Conservation (phyloP, 306 rosid genomes). For the Trifolium subterraneum region DNA sequence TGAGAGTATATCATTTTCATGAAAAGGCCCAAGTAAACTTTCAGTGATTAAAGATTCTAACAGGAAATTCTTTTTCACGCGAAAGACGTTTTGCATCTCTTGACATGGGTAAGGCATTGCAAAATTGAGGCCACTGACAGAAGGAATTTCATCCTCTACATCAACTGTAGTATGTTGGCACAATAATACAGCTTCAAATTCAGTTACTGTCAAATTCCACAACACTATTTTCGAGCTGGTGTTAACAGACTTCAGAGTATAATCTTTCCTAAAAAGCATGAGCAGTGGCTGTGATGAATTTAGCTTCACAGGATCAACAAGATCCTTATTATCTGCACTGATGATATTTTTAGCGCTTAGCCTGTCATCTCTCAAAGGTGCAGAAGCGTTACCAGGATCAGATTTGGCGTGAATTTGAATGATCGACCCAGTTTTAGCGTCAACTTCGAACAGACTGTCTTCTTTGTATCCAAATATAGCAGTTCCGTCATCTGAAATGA, state of each 20-base stretch:
- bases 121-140: slow-evolving; percentile 54
- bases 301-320: slow-evolving; percentile 43
- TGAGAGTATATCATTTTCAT: slow-evolving; percentile 43
- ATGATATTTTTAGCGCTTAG: slow-evolving; percentile 30
- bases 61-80: slow-evolving; percentile 47
- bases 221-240: slow-evolving; percentile 55
- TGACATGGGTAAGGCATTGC: slow-evolving; percentile 70
- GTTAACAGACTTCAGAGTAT: slow-evolving; percentile 54
- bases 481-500: slow-evolving; percentile 68
- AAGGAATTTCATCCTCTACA: slow-evolving; percentile 44
- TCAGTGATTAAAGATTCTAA: slow-evolving; percentile 46
- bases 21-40: slow-evolving; percentile 38
- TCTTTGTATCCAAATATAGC: slow-evolving; percentile 74
- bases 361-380: slow-evolving; percentile 40
- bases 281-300: slow-evolving; percentile 50
- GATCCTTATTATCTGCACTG: slow-evolving; percentile 38
- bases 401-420: slow-evolving; percentile 49
- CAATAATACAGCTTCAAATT: slow-evolving; percentile 63
- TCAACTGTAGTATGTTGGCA: slow-evolving; percentile 55
- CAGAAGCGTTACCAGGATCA: slow-evolving; percentile 45
- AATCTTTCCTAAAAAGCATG: slow-evolving; percentile 71
- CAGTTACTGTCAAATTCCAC: slow-evolving; percentile 76
- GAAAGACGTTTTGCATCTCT: slow-evolving; percentile 55
- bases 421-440: slow-evolving; percentile 62
- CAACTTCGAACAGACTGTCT: slow-evolving; percentile 67